Conservation (phyloP, 106 monocot species). For the Dioscorea alata region DNA sequence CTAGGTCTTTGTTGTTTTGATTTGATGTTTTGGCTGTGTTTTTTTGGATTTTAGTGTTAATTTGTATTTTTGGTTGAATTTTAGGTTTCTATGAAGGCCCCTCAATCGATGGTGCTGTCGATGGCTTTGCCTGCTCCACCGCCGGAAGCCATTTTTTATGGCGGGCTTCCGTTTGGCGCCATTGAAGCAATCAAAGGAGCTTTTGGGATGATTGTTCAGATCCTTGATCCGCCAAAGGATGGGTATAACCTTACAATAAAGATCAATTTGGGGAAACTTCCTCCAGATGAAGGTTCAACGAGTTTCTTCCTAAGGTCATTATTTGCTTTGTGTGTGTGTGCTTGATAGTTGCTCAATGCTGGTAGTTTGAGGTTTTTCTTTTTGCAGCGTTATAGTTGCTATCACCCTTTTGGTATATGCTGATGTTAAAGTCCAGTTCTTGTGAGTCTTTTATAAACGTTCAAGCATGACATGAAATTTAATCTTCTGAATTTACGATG, state of each 20-base stretch:
- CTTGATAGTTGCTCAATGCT: too few species aligned
- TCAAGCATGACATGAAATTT: too few species aligned
- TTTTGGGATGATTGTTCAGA: slow-evolving; percentile 67
- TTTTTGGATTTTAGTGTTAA: not conserved
- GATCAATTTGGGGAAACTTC: slow-evolving; percentile 80
- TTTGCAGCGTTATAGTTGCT: too few species aligned
- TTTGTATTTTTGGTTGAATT: slow-evolving; percentile 7
- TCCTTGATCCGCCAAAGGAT: slow-evolving; percentile 97
- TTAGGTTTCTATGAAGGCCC: slow-evolving; percentile 78
- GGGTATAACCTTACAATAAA: slow-evolving; percentile 96
- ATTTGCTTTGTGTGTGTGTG: slow-evolving; percentile 30
- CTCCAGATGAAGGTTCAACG: slow-evolving; percentile 88
- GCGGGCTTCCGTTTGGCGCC: slow-evolving; percentile 78
- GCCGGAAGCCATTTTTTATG: slow-evolving; percentile 57
- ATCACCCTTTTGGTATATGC: too few species aligned
- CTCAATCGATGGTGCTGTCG: slow-evolving; percentile 72
- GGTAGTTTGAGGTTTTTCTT: too few species aligned
- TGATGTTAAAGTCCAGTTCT: too few species aligned
- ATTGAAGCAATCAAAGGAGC: slow-evolving; percentile 87
- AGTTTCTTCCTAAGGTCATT: slow-evolving; percentile 83
- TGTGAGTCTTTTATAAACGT: too few species aligned
- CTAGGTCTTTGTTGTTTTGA: not conserved
- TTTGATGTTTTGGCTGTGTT: not conserved
- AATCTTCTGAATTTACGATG: too few species aligned
- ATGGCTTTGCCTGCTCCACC: slow-evolving; percentile 74